These are phyloP conservation scores for Podospora australis DNA, from an alignment of 495 filamentous ascomycete genomes.

Conservation along the genomic window DNA sequence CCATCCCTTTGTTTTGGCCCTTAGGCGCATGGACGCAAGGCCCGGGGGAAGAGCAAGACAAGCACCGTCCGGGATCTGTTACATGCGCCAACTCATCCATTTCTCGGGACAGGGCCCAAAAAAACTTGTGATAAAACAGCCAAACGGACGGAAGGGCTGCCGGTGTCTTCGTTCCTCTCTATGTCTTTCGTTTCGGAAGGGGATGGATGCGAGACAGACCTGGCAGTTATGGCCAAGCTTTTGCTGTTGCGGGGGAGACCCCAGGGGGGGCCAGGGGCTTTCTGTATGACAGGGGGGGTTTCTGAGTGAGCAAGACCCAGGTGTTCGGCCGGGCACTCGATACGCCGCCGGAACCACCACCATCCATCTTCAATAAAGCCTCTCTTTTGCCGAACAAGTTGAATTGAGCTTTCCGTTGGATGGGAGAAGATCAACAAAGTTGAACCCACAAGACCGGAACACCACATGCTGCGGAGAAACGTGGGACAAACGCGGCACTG, in stretches of 20 bases:
- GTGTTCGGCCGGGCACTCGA: constrained; percentile 2
- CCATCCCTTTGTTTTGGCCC: too few relatives aligned
- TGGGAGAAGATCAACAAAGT: too few relatives aligned
- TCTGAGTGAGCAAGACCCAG: constrained; percentile 4
- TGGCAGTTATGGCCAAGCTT: constrained; percentile 11
- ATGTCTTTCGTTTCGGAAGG: constrained; percentile 21
- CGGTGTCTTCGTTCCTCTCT: constrained; percentile 13
- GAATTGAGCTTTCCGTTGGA: too few relatives aligned
- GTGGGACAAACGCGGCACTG: too few relatives aligned
- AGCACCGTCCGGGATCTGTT: constrained; percentile 21
- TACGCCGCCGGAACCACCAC: neutral
- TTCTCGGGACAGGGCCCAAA: constrained; percentile 8
- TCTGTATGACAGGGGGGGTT: too few relatives aligned
- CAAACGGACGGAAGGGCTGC: constrained; percentile 24
- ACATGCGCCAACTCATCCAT: constrained; percentile 14
- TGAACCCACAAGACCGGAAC: too few relatives aligned
- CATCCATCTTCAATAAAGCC: constrained; percentile 3
- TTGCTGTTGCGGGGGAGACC: neutral
- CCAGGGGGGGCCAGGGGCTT: too few relatives aligned
- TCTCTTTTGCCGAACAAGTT: too few relatives aligned
- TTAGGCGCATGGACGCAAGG: constrained; percentile 2
- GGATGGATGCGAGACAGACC: constrained; percentile 12
- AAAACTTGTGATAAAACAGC: too few relatives aligned
- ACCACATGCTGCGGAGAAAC: too few relatives aligned
- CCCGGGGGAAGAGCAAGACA: constrained; percentile 10